Evolutionary conservation across 345 rosid genomes (phyloP).

Genomic region (Sonneratia alba): DNA sequence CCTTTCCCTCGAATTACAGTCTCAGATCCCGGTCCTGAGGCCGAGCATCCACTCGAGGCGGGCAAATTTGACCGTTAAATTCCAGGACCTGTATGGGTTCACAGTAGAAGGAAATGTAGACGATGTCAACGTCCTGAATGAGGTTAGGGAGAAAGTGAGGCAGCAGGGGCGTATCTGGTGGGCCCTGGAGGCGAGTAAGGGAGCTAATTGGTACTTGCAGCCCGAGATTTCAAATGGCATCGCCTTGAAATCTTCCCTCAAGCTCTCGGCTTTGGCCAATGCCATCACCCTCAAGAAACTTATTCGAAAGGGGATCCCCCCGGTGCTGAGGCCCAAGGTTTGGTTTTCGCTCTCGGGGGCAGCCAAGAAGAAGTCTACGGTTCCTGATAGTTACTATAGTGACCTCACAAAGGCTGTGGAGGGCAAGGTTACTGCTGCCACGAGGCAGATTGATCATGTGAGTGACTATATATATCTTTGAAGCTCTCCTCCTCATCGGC

Average conservation of each 20-base stretch:
- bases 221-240: slow-evolving; percentile 73
- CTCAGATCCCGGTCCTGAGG: slow-evolving; percentile 72
- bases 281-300: slow-evolving; percentile 81
- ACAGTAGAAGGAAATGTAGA: slow-evolving; percentile 98
- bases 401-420: slow-evolving; percentile 88
- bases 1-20: slow-evolving; percentile 53
- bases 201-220: slow-evolving; percentile 96
- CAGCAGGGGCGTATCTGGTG: slow-evolving; percentile 97
- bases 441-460: slow-evolving; percentile 96
- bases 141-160: slow-evolving; percentile 95
- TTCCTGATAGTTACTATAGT: slow-evolving; percentile 86
- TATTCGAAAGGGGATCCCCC: slow-evolving; percentile 95
- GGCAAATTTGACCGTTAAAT: slow-evolving; percentile 82
- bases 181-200: slow-evolving; percentile 97
- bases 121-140: slow-evolving; percentile 86
- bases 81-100: slow-evolving; percentile 91
- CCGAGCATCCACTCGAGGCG: slow-evolving; percentile 96
- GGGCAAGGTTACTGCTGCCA: slow-evolving; percentile 88
- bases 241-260: slow-evolving; percentile 76
- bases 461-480: slow-evolving; percentile 23
- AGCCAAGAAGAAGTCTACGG: slow-evolving; percentile 98
- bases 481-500: not conserved
- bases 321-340: slow-evolving; percentile 89
- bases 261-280: slow-evolving; percentile 65
- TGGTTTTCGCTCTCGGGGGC: slow-evolving; percentile 99